phyloP scores from a whole-genome alignment of 495 filamentous ascomycete species.

The Penicillium lividum region DNA sequence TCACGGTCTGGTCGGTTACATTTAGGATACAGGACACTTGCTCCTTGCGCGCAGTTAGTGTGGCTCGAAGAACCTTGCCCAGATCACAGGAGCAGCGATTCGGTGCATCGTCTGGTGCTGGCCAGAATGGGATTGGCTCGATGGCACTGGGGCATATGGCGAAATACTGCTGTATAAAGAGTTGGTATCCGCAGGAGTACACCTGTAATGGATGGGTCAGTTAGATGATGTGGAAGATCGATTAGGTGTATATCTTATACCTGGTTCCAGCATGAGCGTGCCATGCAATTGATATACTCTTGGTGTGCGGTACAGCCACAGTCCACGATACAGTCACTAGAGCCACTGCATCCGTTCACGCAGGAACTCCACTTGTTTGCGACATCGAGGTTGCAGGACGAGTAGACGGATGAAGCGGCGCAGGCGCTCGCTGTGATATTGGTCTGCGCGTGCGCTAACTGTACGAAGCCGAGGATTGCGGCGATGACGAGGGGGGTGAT shows the following conservation, averaged over 20 bases:
- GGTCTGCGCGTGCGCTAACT: conserved; percentile 24
- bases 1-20: conserved; percentile 20
- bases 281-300: conserved; percentile 37
- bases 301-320: conserved; percentile 32
- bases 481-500: conserved; percentile 18
- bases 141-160: conserved; percentile 29
- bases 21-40: conserved; percentile 26
- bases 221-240: neutral
- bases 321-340: conserved; percentile 29
- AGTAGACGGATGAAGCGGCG: conserved; percentile 20
- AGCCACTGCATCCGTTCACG: conserved; percentile 22
- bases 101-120: conserved; percentile 32
- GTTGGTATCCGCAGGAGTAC: conserved; percentile 40
- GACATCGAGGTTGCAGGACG: conserved; percentile 26
- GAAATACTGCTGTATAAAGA: conserved; percentile 35
- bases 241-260: conserved; percentile 10
- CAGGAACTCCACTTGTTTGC: conserved; percentile 27
- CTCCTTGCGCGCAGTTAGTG: conserved; percentile 24
- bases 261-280: conserved; percentile 34
- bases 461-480: conserved; percentile 19
- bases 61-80: conserved; percentile 28
- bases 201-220: conserved; percentile 16
- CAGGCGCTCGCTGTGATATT: conserved; percentile 29
- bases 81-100: conserved; percentile 36
- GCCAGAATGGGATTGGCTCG: conserved; percentile 38